These are phyloP conservation scores for Leishmania guyanensis DNA, from an alignment of 208 protist genomes.

Conservation along the genomic window DNA sequence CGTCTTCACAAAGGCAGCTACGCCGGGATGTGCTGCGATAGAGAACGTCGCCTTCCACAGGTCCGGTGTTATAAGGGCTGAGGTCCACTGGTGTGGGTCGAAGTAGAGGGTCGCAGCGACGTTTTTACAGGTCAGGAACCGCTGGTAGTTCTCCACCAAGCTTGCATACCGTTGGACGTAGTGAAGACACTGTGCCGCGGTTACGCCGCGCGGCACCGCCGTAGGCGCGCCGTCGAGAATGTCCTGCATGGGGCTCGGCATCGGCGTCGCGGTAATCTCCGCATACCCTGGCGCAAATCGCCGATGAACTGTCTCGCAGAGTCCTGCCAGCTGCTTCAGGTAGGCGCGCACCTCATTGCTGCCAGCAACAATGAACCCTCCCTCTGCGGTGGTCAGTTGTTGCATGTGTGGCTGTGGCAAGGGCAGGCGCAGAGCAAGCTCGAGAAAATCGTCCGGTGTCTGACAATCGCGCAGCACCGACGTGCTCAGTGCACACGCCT, in stretches of 20 bases:
- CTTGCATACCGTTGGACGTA: constrained; percentile 44
- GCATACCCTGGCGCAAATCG: constrained; percentile 51
- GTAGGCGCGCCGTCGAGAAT: constrained; percentile 6
- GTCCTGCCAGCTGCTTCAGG: constrained; percentile 26
- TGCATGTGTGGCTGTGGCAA: constrained; percentile 27
- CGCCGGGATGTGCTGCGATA: constrained; percentile 2
- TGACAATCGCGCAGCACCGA: constrained; percentile 31
- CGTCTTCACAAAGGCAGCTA: constrained; percentile 13
- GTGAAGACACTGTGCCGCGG: constrained; percentile 69
- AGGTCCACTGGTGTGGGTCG: constrained; percentile 29
- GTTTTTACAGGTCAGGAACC: constrained; percentile 19
- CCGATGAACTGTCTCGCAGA: constrained; percentile 43
- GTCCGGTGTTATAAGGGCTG: constrained; percentile 21
- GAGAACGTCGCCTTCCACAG: constrained; percentile 32
- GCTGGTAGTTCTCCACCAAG: constrained; percentile 41
- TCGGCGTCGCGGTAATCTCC: constrained; percentile 32
- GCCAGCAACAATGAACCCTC: constrained; percentile 9
- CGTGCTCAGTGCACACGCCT: neutral
- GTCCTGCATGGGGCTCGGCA: constrained; percentile 18
- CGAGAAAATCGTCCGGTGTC: constrained; percentile 47
- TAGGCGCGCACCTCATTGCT: constrained; percentile 38
- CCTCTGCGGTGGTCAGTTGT: neutral
- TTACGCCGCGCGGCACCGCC: constrained; percentile 32
- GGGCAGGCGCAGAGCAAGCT: constrained; percentile 36
- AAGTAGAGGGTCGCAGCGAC: constrained; percentile 21